Conservation (phyloP, 345 rosid species). For the Microcos paniculata region DNA sequence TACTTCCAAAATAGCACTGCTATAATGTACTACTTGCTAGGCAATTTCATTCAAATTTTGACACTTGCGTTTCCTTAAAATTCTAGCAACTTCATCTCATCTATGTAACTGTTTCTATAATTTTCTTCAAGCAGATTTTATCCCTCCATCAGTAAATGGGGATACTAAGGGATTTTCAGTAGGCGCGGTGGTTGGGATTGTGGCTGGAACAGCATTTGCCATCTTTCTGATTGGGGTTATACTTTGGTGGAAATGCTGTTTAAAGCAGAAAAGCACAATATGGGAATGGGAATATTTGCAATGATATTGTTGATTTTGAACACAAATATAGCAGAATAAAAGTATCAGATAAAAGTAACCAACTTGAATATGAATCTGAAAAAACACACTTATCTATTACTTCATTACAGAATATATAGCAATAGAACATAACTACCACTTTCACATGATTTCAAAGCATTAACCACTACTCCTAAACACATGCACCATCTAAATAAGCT, state of each 20-base stretch:
- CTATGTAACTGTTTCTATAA: neutral
- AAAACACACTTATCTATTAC: no score
- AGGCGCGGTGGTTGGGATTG: constrained; percentile 11
- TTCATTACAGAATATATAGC: no score
- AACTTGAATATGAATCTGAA: no score
- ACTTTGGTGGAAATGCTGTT: constrained; percentile 36
- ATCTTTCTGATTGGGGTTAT: constrained; percentile 17
- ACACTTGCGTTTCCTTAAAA: neutral
- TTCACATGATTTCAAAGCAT: no score
- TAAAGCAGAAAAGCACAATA: neutral
- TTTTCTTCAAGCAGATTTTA: constrained; percentile 11
- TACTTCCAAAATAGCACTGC: neutral
- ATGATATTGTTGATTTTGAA: no score
- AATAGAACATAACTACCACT: no score
- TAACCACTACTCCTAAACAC: no score
- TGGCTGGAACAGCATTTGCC: constrained; percentile 19
- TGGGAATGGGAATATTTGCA: no score
- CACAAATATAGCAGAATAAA: no score
- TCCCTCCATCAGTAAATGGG: constrained; percentile 19
- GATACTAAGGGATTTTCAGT: neutral
- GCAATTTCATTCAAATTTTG: no score
- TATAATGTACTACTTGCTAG: neutral
- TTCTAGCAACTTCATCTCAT: neutral
- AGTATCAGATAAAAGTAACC: no score
- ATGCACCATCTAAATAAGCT: no score